These are phyloP conservation scores for Penicillium roqueforti DNA, from an alignment of 495 filamentous ascomycete species.

Conservation along the genomic window DNA sequence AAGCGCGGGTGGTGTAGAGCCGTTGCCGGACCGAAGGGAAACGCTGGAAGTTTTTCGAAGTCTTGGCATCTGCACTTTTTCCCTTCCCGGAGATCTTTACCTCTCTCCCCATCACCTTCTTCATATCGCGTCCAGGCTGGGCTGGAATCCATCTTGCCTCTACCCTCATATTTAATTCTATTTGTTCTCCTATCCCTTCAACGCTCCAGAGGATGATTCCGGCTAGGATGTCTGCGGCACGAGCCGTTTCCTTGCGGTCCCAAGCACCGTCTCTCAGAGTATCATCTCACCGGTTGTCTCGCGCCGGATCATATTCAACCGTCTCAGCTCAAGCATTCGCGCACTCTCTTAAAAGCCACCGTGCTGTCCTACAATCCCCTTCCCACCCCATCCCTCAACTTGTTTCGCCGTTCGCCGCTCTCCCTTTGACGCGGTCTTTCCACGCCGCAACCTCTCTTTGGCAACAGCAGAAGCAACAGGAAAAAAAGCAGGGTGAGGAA, in stretches of 20 bases:
- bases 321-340: constrained; percentile 16
- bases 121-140: constrained; percentile 27
- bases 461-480: constrained; percentile 38
- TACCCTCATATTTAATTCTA: constrained; percentile 8
- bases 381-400: constrained; percentile 32
- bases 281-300: constrained; percentile 57
- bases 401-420: constrained; percentile 37
- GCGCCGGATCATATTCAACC: constrained; percentile 33
- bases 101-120: constrained; percentile 23
- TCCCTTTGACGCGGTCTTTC: constrained; percentile 42
- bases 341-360: constrained; percentile 9
- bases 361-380: constrained; percentile 15
- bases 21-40: constrained; percentile 35
- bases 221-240: constrained; percentile 39
- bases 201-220: constrained; percentile 40
- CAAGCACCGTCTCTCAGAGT: constrained; percentile 36
- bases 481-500: constrained; percentile 41
- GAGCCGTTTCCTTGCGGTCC: constrained; percentile 40
- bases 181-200: background rate
- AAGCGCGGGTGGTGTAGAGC: constrained; percentile 12
- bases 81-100: constrained; percentile 28
- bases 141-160: constrained; percentile 17
- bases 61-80: constrained; percentile 47
- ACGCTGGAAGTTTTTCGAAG: constrained; percentile 45
- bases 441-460: constrained; percentile 34